These are phyloP conservation scores for Blastocystis sp. DNA, from an alignment of 352 stramenopile species.

Conservation along the genomic window DNA sequence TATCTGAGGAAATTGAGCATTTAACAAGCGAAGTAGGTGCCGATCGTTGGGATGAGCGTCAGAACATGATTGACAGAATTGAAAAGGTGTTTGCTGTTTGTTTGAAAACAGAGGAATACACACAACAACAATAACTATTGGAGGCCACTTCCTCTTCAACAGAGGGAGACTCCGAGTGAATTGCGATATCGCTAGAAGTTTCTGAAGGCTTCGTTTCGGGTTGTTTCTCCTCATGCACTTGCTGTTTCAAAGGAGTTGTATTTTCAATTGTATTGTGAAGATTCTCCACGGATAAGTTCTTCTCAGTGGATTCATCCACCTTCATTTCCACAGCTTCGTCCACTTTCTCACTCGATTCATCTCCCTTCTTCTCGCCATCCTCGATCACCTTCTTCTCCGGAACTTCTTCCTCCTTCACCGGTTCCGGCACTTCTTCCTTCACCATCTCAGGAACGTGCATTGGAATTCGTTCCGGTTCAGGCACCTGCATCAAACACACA, in stretches of 20 bases:
- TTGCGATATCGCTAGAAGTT: no score
- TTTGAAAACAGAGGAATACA: background rate
- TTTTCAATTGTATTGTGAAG: no score
- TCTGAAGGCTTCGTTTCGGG: background rate
- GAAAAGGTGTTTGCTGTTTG: conserved; percentile 43
- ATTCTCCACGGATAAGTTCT: no score
- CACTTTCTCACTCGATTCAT: background rate
- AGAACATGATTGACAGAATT: conserved; percentile 22
- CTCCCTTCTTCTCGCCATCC: background rate
- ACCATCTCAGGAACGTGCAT: no score
- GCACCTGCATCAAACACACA: background rate
- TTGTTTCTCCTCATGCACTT: background rate
- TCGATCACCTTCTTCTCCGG: no score
- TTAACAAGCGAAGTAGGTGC: background rate
- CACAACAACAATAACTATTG: background rate
- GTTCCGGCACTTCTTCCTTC: no score
- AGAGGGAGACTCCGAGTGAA: no score
- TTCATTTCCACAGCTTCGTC: no score
- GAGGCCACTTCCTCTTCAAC: background rate
- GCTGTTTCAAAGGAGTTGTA: no score
- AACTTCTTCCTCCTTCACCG: no score
- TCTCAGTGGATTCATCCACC: no score
- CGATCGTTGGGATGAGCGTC: background rate
- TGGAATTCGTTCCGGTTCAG: no score
- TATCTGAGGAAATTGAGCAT: conserved; percentile 17